A percentile compares a stretch with the other conserved stretches of the same genome.
Conservation (phyloP, 305 asterid species). For the Fraxinus floribunda region DNA sequence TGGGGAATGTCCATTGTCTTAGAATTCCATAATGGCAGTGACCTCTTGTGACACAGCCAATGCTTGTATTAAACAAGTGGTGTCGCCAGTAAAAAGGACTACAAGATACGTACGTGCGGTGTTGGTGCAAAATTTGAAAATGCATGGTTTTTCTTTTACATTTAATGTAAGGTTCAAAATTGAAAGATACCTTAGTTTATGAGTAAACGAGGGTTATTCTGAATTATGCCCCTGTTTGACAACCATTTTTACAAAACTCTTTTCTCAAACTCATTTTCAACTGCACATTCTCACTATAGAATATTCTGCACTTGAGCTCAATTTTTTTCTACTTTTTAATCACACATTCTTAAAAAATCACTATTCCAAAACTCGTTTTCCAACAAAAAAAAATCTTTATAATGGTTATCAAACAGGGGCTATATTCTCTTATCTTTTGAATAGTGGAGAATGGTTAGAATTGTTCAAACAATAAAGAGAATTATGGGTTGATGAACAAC, state of each 20-base stretch:
- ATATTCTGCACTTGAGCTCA: too few relatives aligned
- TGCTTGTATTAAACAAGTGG: background rate
- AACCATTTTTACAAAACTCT: too few relatives aligned
- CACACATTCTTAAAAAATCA: too few relatives aligned
- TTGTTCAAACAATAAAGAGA: background rate
- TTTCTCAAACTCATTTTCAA: too few relatives aligned
- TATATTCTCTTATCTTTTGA: too few relatives aligned
- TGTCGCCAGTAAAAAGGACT: background rate
- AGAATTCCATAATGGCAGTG: background rate
- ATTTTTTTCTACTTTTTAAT: too few relatives aligned
- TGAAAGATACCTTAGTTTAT: background rate
- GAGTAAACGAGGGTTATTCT: background rate
- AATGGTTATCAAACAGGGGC: too few relatives aligned
- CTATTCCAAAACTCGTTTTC: too few relatives aligned
- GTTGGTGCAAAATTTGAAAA: background rate
- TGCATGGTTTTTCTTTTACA: background rate
- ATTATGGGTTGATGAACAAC: too few relatives aligned
- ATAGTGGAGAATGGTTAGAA: background rate
- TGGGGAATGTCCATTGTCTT: background rate
- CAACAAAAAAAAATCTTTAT: too few relatives aligned
- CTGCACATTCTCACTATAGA: too few relatives aligned
- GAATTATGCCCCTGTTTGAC: too few relatives aligned
- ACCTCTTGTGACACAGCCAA: background rate
- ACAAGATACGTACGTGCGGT: background rate
- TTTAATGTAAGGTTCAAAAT: background rate